phyloP scores from a whole-genome alignment of 352 stramenopile species.

The Pseudoperonospora humuli region DNA sequence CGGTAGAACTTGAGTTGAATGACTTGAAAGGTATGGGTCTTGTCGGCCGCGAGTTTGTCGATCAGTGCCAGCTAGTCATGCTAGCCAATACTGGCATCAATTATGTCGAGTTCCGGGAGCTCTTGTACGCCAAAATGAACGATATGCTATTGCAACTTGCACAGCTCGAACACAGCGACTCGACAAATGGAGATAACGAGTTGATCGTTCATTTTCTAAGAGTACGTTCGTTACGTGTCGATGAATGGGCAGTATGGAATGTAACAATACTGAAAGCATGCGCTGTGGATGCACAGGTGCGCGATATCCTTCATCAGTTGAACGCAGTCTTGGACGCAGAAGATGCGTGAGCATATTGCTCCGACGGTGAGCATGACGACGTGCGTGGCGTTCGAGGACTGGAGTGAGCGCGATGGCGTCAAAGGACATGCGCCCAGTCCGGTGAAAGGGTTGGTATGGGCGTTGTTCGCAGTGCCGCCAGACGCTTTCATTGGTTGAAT shows the following conservation, averaged over 20 bases:
- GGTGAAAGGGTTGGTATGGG: no score
- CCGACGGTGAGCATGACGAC: no score
- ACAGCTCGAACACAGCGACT: neutral
- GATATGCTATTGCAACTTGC: constrained; percentile 24
- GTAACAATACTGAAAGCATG: neutral
- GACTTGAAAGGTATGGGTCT: constrained; percentile 61
- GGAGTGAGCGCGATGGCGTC: no score
- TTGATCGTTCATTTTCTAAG: constrained; percentile 16
- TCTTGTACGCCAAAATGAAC: constrained; percentile 42
- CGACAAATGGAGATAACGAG: constrained; percentile 3
- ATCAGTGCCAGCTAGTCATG: constrained; percentile 75
- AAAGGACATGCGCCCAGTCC: no score
- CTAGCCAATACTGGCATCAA: constrained; percentile 73
- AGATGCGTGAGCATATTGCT: no score
- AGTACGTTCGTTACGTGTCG: no score
- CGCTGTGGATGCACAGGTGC: constrained; percentile 12
- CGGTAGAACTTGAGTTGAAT: constrained; percentile 52
- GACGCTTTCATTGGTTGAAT: no score
- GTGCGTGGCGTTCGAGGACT: no score
- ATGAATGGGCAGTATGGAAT: no score
- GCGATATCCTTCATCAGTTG: constrained; percentile 25
- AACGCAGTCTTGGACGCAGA: constrained; percentile 16
- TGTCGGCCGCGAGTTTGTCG: constrained; percentile 36
- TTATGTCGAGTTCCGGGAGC: constrained; percentile 50
- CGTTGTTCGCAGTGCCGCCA: no score